Base-by-base conservation (phyloP, 2,329 filamentous ascomycete species). In the Fusarium decemcellulare region DNA sequence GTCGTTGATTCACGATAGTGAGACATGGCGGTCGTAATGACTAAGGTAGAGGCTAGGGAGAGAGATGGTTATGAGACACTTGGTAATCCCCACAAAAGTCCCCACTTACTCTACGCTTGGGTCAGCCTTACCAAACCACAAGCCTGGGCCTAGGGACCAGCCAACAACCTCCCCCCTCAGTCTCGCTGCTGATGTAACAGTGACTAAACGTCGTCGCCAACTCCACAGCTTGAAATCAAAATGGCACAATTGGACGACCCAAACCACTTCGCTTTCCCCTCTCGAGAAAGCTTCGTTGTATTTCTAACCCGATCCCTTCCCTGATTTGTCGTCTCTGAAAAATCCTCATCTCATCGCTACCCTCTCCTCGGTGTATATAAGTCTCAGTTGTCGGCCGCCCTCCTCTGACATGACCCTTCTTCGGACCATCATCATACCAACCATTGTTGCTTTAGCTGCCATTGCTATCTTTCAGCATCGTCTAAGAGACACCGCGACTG, bases 381-480 rank as follows among this genome's bases (percentile, higher is more conserved):
- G 46, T 60, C 58, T 47, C 55, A 27, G 18, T 63, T 32, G 54
- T 68, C 69, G 62, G 39, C 53, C 68, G n/a, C 47, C 55, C 39
- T 51, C 46, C 59, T 56, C 63, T 61, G 63, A 59, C 65, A 81
- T 81, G 79, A 79, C 75, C 32, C 52, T 76, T 67, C 70, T 75
- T 36, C 52, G 70, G 69, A 63, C 46, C 68, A 72, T 76, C 65
- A 69, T 76, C 67, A 61, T 77, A 53, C 62, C 76, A 55, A 59
- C 74, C 59, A 61, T 79, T 63, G 66, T 79, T 59, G 76, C 74
- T 56, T 59, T 80, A 43, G 46, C 72, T 37, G 74, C 78, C 14
- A 69, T 77, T 34, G 23, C 75, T 29, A 58, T 77, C 44, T 78
- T 74, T 56, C 71, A 73, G 51, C 52, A 72, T 29, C 72, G 63